Evolutionary conservation across 768 basidiomycete species (phyloP).

Genomic region (Rhizopogon vinicolor): DNA sequence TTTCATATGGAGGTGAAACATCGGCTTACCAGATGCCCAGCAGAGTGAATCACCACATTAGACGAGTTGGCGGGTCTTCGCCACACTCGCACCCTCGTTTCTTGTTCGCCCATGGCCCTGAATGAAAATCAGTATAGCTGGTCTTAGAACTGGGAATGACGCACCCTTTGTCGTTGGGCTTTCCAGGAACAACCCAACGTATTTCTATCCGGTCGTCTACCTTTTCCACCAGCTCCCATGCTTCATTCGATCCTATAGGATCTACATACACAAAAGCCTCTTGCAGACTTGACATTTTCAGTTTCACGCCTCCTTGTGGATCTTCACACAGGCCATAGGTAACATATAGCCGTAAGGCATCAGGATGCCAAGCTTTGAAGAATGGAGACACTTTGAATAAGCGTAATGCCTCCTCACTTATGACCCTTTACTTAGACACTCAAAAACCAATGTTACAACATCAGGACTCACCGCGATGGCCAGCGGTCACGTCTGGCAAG

Average conservation of each 20-base stretch:
- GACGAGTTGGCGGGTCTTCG: conserved; percentile 24
- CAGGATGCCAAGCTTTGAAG: conserved; percentile 68
- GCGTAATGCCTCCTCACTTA: conserved; percentile 55
- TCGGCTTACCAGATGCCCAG: conserved; percentile 21
- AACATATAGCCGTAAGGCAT: conserved; percentile 55
- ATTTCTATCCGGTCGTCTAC: conserved; percentile 23
- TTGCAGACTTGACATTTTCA: conserved; percentile 65
- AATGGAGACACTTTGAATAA: conserved; percentile 53
- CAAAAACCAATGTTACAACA: neutral
- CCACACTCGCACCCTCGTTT: conserved; percentile 21
- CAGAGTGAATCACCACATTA: conserved; percentile 21
- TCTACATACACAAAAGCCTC: conserved; percentile 64
- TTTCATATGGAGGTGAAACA: conserved; percentile 1
- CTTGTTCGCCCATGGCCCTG: conserved; percentile 12
- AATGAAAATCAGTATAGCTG: neutral
- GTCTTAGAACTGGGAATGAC: neutral
- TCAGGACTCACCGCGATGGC: conserved; percentile 46
- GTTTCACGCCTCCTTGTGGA: conserved; percentile 35
- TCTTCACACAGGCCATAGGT: conserved; percentile 45
- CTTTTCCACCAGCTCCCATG: conserved; percentile 21
- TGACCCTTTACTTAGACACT: neutral
- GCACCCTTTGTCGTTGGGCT: conserved; percentile 8
- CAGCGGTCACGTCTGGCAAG: conserved; percentile 58
- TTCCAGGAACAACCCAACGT: conserved; percentile 24
- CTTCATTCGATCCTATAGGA: conserved; percentile 15